phyloP scores from a whole-genome alignment of 108 stramenopile genomes.

The Stephanodiscus triporus region DNA sequence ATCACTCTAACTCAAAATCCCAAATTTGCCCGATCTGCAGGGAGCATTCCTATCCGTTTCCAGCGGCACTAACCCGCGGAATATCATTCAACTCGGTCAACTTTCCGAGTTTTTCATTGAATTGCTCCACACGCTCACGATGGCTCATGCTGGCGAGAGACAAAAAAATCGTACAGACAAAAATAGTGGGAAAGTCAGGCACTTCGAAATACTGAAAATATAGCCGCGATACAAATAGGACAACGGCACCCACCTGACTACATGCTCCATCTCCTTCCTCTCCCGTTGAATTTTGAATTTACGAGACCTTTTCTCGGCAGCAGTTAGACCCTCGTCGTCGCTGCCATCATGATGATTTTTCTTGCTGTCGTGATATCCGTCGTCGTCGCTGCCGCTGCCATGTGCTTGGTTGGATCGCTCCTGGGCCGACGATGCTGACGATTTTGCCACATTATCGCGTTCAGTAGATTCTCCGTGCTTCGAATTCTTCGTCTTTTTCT shows the following conservation, averaged over 20 bases:
- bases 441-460: conserved; percentile 8
- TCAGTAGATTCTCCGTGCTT: conserved; percentile 22
- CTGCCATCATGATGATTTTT: neutral
- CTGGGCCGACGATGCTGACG: neutral
- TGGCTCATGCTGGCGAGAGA: conserved; percentile 25
- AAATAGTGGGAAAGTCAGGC: neutral
- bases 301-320: conserved; percentile 63
- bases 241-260: conserved; percentile 26
- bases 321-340: conserved; percentile 74
- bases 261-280: conserved; percentile 62
- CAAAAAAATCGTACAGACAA: neutral
- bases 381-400: neutral
- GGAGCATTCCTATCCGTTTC: conserved; percentile 58
- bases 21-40: neutral
- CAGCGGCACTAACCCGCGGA: conserved; percentile 80
- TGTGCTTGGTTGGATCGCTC: neutral
- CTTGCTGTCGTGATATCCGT: conserved; percentile 7
- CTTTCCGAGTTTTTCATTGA: conserved; percentile 74
- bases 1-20: neutral
- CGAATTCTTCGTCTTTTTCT: conserved; percentile 27
- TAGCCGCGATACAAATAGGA: neutral
- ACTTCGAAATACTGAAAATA: neutral
- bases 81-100: conserved; percentile 88
- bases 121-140: conserved; percentile 69
- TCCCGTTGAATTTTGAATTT: conserved; percentile 63